Percentiles rank a stretch among this genome's conserved stretches.
These are phyloP conservation scores for Sicyos edulis DNA, from an alignment of 306 rosid genomes.

Conservation along the genomic window DNA sequence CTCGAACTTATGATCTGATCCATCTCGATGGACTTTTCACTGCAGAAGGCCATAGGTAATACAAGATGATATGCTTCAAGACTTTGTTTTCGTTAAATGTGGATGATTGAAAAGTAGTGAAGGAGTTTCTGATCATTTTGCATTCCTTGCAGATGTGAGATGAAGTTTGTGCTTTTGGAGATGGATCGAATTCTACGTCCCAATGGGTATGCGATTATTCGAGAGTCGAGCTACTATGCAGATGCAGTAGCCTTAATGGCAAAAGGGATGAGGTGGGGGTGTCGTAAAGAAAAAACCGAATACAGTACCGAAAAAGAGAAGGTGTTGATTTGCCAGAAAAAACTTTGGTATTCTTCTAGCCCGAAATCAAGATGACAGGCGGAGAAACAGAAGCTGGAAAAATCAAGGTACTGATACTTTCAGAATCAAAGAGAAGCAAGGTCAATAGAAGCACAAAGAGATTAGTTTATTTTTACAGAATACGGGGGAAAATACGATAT, in stretches of 20 bases:
- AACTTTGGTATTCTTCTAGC: conserved; percentile 70
- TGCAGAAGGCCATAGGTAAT: conserved; percentile 88
- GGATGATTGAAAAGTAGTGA: background rate
- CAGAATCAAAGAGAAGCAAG: conserved; percentile 34
- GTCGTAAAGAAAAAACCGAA: conserved; percentile 71
- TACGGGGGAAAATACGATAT: background rate
- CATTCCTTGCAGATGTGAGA: conserved; percentile 61
- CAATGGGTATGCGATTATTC: conserved; percentile 54
- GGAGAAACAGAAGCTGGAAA: background rate
- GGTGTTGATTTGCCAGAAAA: conserved; percentile 84
- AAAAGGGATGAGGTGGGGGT: conserved; percentile 73
- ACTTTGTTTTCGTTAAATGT: background rate
- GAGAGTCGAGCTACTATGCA: conserved; percentile 70
- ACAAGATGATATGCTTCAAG: background rate
- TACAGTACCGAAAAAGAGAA: conserved; percentile 64
- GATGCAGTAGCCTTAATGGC: conserved; percentile 64
- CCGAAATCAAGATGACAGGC: conserved; percentile 43
- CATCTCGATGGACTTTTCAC: conserved; percentile 90
- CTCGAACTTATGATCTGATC: conserved; percentile 91
- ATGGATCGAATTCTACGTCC: conserved; percentile 93
- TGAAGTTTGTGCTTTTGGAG: conserved; percentile 82
- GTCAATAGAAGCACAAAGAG: conserved; percentile 45
- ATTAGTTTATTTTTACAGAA: conserved; percentile 36
- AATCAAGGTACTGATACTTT: conserved; percentile 11
- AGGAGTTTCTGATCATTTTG: conserved; percentile 6